Conservation (phyloP, 345 rosid genomes). For the Rhodamnia argentea region DNA sequence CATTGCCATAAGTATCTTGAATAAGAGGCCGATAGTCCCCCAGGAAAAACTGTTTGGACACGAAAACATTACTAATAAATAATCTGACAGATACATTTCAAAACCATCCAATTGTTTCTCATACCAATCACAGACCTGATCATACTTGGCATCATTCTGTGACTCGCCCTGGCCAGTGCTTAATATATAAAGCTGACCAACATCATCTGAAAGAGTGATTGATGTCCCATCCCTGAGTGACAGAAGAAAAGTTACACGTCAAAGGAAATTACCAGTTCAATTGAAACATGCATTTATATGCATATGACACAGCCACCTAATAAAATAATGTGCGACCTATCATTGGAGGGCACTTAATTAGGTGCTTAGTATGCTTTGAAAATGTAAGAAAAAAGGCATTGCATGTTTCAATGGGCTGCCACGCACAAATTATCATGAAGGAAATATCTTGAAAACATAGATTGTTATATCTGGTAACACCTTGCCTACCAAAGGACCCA, state of each 20-base stretch:
- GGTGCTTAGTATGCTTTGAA: background rate
- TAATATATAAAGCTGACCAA: slow-evolving; percentile 82
- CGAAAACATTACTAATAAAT: background rate
- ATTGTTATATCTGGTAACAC: background rate
- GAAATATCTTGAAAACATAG: background rate
- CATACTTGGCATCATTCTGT: slow-evolving; percentile 86
- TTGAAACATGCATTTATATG: background rate
- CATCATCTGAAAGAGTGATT: slow-evolving; percentile 96
- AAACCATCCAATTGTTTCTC: background rate
- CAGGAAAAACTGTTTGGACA: slow-evolving; percentile 67
- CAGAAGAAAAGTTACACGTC: background rate
- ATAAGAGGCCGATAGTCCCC: slow-evolving; percentile 96
- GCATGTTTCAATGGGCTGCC: background rate
- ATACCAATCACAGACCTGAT: slow-evolving; percentile 58
- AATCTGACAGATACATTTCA: background rate
- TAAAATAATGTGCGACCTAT: background rate
- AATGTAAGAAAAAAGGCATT: background rate
- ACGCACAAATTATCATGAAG: background rate
- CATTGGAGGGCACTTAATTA: background rate
- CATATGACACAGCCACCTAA: background rate
- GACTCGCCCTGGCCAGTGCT: slow-evolving; percentile 99
- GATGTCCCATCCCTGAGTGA: slow-evolving; percentile 85
- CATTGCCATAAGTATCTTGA: slow-evolving; percentile 76
- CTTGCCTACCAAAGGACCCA: background rate
- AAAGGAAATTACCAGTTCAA: background rate